Evolutionary conservation across 352 stramenopile species (phyloP), one percentile per base, ranked within the genome.

Genomic region (Phytophthora cactorum): DNA sequence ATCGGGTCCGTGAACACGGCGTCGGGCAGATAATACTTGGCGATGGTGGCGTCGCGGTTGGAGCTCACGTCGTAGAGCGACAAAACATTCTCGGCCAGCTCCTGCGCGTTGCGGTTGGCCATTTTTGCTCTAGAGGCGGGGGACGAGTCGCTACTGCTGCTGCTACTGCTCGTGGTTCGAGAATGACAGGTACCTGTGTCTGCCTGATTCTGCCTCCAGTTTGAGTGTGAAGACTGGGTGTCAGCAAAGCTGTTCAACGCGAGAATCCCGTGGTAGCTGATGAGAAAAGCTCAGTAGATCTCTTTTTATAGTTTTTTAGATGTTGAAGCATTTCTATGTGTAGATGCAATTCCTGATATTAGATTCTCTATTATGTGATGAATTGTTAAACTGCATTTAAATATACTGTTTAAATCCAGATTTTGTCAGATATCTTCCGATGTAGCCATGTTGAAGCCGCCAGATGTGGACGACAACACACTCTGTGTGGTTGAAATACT

Each of bases 51-150:
- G 74, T 93, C 87, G 52, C 71, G 72, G 52, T 77, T 56, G 12
- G 81, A 66, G 70, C 83, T 84, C 52, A 93, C 83, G 74, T 93
- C 84, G 75, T 93, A 93, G 68, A 95, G 84, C 64, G 85, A 93
- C 32, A 95, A 72, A 39, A 93, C 85, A 69, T 79, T 89, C 72
- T 93, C 84, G 10, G 84, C 84, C 36, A 93, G 79, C 51, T 93
- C 82, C 68, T 93, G 84, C 0, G 84, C 84, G 68, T 86, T 90
- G 60, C 82, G 81, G 62, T 78, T 86, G 36, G 82, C 57, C 84
- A 92, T 90, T 28, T 72, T 22, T 22, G 22, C 22, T 22, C 22
- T 22, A 22, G 22, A 22, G 22, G 22, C 22, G 22, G 22, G 22
- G 22, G 22, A 22, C 22, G 22, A 22, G 22, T 22, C 22, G 22